Conservation (phyloP, 2,329 filamentous ascomycete species). For the Alternaria atra region DNA sequence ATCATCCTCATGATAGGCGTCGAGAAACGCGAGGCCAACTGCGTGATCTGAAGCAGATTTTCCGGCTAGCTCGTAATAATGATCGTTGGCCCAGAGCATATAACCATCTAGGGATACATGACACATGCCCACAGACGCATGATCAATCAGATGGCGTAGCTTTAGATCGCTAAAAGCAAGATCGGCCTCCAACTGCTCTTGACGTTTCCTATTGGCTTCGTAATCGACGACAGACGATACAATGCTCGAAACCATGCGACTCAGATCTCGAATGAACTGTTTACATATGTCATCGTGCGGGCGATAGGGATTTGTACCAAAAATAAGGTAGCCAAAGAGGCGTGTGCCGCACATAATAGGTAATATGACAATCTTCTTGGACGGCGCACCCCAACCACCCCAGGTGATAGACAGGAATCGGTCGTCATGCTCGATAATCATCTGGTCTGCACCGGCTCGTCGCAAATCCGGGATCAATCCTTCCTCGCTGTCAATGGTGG, state of each 20-base stretch:
- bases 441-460: slow-evolving; percentile 30
- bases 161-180: slow-evolving; percentile 47
- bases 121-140: slow-evolving; percentile 48
- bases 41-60: slow-evolving; percentile 26
- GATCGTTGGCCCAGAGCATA: slow-evolving; percentile 48
- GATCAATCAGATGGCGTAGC: slow-evolving; percentile 46
- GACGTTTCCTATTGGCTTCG: slow-evolving; percentile 33
- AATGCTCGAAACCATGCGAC: slow-evolving; percentile 44
- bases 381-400: slow-evolving; percentile 39
- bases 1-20: slow-evolving; percentile 42
- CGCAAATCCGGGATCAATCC: slow-evolving; percentile 43
- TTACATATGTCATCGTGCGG: slow-evolving; percentile 42
- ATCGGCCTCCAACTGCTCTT: slow-evolving; percentile 46
- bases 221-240: slow-evolving; percentile 33
- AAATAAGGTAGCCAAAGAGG: slow-evolving; percentile 42
- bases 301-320: slow-evolving; percentile 49
- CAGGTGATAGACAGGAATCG: slow-evolving; percentile 42
- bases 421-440: slow-evolving; percentile 40
- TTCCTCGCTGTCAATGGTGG: slow-evolving; percentile 31
- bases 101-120: slow-evolving; percentile 41
- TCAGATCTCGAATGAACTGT: slow-evolving; percentile 46
- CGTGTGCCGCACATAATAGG: slow-evolving; percentile 35
- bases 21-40: slow-evolving; percentile 29
- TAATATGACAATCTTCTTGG: slow-evolving; percentile 37
- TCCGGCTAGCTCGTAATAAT: slow-evolving; percentile 45